Evolutionary conservation across 306 rosid genomes (phyloP), one percentile per base, ranked within the genome.

Genomic region (Vigna nakashimae): DNA sequence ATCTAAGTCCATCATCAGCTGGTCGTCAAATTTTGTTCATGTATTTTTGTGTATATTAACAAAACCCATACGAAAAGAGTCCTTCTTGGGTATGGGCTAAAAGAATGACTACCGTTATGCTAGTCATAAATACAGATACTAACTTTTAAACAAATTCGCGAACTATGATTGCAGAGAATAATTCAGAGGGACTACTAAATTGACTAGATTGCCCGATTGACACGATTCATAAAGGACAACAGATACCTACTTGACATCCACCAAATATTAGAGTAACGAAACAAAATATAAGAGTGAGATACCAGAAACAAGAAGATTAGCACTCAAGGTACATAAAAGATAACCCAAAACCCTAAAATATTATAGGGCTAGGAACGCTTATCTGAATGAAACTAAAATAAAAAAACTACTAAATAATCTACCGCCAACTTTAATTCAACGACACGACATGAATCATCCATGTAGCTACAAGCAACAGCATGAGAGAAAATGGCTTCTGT

Each of bases 381-480:
- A 46, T 63, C 67, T 67, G 48, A 42, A 75, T 53, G 77, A 70
- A 26, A 34, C 20, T 17, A 32, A 55, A 55, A 14, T 24, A 34
- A 48, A 43, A 3, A 34, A 34, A 28, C 60, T 49, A 60, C 63
- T 24, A 28, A 78, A 64, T 12, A 57, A 78, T 28, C 69, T 28
- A 65, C 17, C 17, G 9, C 26, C 32, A 65, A 71, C 40, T 38
- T 71, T 73, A 36, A 45, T 52, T 42, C 12, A 51, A 30, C 56
- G 79, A 71, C 75, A 53, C 12, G 2, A 65, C 65, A 67, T 8
- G 28, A 30, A 76, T 65, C 65, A 63, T 65, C 81, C 65, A 63
- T 72, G 67, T 55, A 22, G 49, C 77, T 3, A 24, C 30, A 60
- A 20, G 58, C 38, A 22, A 49, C 34, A 51, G 32, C 78, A 51